Conservation (phyloP, 2,329 filamentous ascomycete species). For the Cercospora beticola region DNA sequence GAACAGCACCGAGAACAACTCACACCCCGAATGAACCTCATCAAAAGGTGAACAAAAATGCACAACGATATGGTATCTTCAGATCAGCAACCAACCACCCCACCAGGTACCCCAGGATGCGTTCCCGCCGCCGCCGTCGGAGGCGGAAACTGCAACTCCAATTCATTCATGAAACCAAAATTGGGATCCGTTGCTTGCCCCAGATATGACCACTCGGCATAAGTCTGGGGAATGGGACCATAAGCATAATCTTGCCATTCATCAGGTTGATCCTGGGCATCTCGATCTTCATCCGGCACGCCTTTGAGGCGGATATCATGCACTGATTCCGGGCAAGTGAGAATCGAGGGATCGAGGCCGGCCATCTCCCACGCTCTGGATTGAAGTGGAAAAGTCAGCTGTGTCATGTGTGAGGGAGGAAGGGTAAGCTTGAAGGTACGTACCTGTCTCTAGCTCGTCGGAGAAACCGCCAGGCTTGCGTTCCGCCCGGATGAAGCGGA, state of each 20-base stretch:
- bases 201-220: slow-evolving; percentile 24
- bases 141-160: slow-evolving; percentile 22
- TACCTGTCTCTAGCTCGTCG: slow-evolving; percentile 24
- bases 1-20: background rate
- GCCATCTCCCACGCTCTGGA: slow-evolving; percentile 28
- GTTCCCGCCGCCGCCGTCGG: background rate
- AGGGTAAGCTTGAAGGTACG: background rate
- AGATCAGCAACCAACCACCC: background rate
- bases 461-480: slow-evolving; percentile 28
- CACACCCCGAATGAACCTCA: background rate
- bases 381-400: background rate
- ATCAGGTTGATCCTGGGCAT: slow-evolving; percentile 19
- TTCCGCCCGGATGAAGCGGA: slow-evolving; percentile 24
- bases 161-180: slow-evolving; percentile 24
- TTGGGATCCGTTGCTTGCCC: slow-evolving; percentile 25
- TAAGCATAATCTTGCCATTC: slow-evolving; percentile 26
- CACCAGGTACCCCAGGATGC: background rate
- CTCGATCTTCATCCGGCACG: slow-evolving; percentile 22
- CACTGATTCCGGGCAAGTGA: slow-evolving; percentile 24
- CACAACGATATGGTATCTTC: background rate
- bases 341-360: slow-evolving; percentile 26
- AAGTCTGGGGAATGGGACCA: slow-evolving; percentile 24
- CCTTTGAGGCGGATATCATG: slow-evolving; percentile 24
- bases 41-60: background rate
- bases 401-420: background rate